Evolutionary conservation across 805 yeast genomes (phyloP).

Genomic region (Yamadazyma ubonensis): DNA sequence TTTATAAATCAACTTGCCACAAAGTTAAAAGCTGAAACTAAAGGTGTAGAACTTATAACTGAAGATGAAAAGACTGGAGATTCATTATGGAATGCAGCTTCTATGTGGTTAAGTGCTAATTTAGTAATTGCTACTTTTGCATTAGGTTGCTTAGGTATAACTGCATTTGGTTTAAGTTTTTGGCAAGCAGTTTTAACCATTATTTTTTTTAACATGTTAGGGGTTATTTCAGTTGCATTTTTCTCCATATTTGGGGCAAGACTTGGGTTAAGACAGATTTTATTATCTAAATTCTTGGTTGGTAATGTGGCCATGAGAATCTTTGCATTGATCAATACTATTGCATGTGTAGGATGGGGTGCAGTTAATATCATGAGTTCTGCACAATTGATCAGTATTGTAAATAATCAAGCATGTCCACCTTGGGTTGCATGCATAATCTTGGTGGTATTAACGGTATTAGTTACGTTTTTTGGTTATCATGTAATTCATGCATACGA

Average conservation of each 20-base stretch:
- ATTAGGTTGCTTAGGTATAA: constrained; percentile 62
- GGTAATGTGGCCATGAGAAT: constrained; percentile 77
- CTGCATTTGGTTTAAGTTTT: constrained; percentile 66
- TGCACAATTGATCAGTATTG: constrained; percentile 77
- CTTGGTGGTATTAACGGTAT: constrained; percentile 61
- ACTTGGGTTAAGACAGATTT: constrained; percentile 86
- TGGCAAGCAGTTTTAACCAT: constrained; percentile 68
- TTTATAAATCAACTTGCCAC: constrained; percentile 32
- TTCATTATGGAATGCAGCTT: constrained; percentile 65
- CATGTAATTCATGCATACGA: constrained; percentile 77
- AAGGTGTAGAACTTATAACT: constrained; percentile 79
- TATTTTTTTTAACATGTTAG: constrained; percentile 71
- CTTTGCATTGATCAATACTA: constrained; percentile 70
- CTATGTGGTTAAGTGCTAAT: constrained; percentile 92
- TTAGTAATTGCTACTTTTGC: constrained; percentile 82
- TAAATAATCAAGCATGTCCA: constrained; percentile 67
- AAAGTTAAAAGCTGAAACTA: constrained; percentile 43
- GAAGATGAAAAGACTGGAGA: constrained; percentile 74
- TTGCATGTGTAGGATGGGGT: constrained; percentile 95
- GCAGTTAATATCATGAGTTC: constrained; percentile 89
- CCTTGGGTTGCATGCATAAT: constrained; percentile 90
- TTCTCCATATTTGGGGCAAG: constrained; percentile 81
- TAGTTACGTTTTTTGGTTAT: constrained; percentile 83
- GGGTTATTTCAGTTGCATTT: constrained; percentile 77
- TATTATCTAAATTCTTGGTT: constrained; percentile 70